phyloP scores from a whole-genome alignment of 768 basidiomycete species.

The Lentinula edodes region DNA sequence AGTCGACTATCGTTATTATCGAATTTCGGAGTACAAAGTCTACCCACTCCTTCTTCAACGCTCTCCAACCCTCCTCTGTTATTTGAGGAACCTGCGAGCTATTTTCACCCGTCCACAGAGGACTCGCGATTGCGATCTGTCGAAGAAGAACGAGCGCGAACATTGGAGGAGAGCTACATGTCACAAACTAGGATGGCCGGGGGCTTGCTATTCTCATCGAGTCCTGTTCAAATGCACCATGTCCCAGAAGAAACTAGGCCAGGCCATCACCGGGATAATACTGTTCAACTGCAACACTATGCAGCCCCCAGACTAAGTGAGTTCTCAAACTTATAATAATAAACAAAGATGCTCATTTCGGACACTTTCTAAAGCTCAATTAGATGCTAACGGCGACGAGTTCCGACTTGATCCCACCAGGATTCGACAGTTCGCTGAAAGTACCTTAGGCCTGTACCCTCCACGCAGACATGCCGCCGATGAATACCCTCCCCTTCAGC shows the following conservation, averaged over 20 bases:
- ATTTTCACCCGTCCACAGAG: conserved; percentile 14
- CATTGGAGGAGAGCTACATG: background rate
- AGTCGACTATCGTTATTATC: conserved; percentile 33
- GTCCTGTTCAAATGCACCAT: conserved; percentile 3
- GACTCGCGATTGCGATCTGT: background rate
- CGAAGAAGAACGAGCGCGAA: background rate
- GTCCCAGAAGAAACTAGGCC: background rate
- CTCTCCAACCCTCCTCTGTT: conserved; percentile 26
- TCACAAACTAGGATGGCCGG: background rate
- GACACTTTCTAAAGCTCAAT: conserved; percentile 19
- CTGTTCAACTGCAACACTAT: background rate
- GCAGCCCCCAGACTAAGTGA: conserved; percentile 20
- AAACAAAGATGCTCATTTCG: background rate
- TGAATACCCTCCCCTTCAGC: conserved; percentile 5
- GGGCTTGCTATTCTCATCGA: background rate
- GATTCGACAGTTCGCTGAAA: background rate
- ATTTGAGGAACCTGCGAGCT: conserved; percentile 36
- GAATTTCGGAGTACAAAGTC: conserved; percentile 32
- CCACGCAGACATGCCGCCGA: background rate
- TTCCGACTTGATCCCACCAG: conserved; percentile 49
- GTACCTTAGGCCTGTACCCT: background rate
- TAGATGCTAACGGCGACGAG: conserved; percentile 55
- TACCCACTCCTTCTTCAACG: conserved; percentile 29
- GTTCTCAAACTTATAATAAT: background rate
- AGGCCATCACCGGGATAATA: background rate